Base-by-base conservation (phyloP, 1,284 basidiomycete species). In the Tilletiopsis washingtonensis region DNA sequence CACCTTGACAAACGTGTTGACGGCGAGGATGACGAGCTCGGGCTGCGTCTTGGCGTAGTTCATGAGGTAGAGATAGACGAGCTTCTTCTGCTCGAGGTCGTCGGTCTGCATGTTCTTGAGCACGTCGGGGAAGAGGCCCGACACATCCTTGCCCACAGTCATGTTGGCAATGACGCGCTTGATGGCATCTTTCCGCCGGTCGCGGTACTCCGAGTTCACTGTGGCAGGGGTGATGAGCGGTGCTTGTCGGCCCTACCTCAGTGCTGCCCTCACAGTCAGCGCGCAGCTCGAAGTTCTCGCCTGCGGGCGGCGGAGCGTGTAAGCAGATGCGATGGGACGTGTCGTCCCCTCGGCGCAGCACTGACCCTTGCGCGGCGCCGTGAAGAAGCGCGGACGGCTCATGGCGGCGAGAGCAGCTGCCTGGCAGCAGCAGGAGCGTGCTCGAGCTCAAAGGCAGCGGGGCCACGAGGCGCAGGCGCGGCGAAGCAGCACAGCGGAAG, bases 21-120 rank as follows among this genome's bases (percentile, higher is more conserved):
- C 91, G 14, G 93, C 93, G 42, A 98, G 81, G 72, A 98, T 97
- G 75, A 97, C 93, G 23, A 86, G 81, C 74, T 98, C 93, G 0
- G 94, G 93, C 73, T 98, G 93, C 0, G 93, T 91, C 74, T 94
- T 94, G 45, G 91, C 91, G 67, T 97, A 97, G 78, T 96, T 94
- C 85, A 96, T 96, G 53, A 97, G 83, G 74, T 96, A 98, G 40
- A 97, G 82, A 71, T 98, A 98, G 21, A 97, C 93, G 40, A 98
- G 85, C 75, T 93, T 91, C 80, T 91, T 93, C 75, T 91, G 88
- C 72, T 91, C 90, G 46, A 93, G 80, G 72, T 91, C 87, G 37
- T 91, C 88, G 20, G 88, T 89, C 73, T 90, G 71, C 89, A 96
- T 96, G 76, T 97, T 97, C 81, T 97, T 97, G 72, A 99, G 84